These are phyloP conservation scores for Talaromyces sp. DNA, from an alignment of 2,329 filamentous ascomycete species.

Conservation along the genomic window DNA sequence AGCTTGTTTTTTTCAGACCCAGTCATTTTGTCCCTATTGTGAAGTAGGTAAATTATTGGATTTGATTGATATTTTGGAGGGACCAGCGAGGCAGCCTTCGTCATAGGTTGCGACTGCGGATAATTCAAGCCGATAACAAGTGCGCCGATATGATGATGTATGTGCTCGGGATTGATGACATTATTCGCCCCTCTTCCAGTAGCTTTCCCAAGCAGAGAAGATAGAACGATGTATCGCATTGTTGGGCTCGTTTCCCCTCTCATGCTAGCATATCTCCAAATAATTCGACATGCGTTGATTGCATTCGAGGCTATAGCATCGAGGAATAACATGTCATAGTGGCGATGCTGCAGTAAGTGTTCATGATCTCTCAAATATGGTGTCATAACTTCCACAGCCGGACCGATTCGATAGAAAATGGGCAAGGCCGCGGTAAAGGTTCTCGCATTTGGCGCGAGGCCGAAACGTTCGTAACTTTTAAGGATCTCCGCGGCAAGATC, in stretches of 20 bases:
- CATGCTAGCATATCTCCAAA: slow-evolving; percentile 50
- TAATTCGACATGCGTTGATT: slow-evolving; percentile 44
- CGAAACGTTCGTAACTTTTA: slow-evolving; percentile 28
- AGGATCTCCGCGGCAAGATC: slow-evolving; percentile 30
- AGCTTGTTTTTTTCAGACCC: slow-evolving; percentile 25
- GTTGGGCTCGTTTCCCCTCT: slow-evolving; percentile 28
- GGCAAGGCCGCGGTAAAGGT: slow-evolving; percentile 30
- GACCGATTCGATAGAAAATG: slow-evolving; percentile 27
- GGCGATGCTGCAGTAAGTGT: slow-evolving; percentile 24
- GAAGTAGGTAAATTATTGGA: slow-evolving; percentile 26
- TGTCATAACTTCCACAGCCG: slow-evolving; percentile 19
- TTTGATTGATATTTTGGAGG: slow-evolving; percentile 28
- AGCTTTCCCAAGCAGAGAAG: slow-evolving; percentile 30
- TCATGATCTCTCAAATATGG: slow-evolving; percentile 1
- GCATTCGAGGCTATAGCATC: slow-evolving; percentile 36
- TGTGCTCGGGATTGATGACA: slow-evolving; percentile 20
- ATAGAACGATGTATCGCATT: slow-evolving; percentile 34
- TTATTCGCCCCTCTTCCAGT: slow-evolving; percentile 8
- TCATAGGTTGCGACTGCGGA: slow-evolving; percentile 18
- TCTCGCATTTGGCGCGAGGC: slow-evolving; percentile 26
- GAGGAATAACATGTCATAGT: slow-evolving; percentile 40
- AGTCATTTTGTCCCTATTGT: slow-evolving; percentile 18
- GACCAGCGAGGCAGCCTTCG: slow-evolving; percentile 18
- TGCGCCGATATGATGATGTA: slow-evolving; percentile 29
- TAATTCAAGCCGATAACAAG: slow-evolving; percentile 33